Evolutionary conservation across 306 rosid genomes (phyloP).

Genomic region (Quercus mongolica): DNA sequence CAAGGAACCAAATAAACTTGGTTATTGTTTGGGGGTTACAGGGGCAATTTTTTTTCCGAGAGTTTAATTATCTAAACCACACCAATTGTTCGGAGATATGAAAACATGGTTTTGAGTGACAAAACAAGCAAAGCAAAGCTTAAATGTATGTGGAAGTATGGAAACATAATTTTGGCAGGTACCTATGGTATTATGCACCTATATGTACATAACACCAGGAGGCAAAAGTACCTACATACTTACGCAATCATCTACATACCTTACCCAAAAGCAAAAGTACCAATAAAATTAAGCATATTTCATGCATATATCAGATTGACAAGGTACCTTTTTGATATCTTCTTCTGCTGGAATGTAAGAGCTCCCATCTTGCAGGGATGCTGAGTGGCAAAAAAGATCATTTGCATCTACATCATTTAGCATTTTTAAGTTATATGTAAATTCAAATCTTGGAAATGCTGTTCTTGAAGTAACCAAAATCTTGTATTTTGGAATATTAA

Average conservation of each 20-base stretch:
- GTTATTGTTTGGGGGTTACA: neutral
- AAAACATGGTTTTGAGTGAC: neutral
- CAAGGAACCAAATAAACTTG: neutral
- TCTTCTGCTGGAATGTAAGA: conserved; percentile 23
- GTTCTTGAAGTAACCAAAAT: too few relatives aligned
- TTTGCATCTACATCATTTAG: too few relatives aligned
- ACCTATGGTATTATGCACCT: too few relatives aligned
- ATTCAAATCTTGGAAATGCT: too few relatives aligned
- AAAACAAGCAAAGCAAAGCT: neutral
- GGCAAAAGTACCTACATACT: too few relatives aligned
- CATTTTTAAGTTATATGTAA: accelerated
- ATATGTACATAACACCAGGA: too few relatives aligned
- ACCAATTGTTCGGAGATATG: too few relatives aligned
- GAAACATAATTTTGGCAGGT: too few relatives aligned
- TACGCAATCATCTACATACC: neutral
- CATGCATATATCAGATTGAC: neutral
- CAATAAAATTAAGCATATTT: neutral
- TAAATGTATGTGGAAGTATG: too few relatives aligned
- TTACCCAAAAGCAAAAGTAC: neutral
- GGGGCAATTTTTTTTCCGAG: too few relatives aligned
- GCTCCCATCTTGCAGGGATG: conserved; percentile 25
- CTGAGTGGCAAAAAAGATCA: neutral
- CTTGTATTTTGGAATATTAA: too few relatives aligned
- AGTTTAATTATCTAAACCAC: neutral
- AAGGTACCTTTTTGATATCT: conserved; percentile 37